Percentiles rank a stretch among this genome's conserved stretches.
These are phyloP conservation scores for Neurospora crassa DNA, from an alignment of 2,329 filamentous ascomycete species.

Conservation along the genomic window DNA sequence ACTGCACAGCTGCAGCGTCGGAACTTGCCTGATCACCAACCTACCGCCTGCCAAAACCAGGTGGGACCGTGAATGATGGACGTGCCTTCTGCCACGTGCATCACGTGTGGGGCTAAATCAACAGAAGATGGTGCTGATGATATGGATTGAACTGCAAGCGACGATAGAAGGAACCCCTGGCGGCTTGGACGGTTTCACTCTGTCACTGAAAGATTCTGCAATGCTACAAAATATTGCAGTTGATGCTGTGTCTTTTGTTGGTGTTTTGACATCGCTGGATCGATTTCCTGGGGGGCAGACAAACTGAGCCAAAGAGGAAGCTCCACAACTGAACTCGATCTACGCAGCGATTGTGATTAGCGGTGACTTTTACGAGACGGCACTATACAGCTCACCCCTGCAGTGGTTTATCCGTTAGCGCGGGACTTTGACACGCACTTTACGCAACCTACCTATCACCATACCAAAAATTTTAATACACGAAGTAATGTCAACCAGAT, in stretches of 20 bases:
- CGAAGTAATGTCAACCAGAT: too few relatives aligned
- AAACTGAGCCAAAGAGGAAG: background rate
- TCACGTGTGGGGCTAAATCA: background rate
- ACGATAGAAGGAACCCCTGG: background rate
- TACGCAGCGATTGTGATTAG: background rate
- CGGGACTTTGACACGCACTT: too few relatives aligned
- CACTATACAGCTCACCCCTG: background rate
- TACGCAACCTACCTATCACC: too few relatives aligned
- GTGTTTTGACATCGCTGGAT: background rate
- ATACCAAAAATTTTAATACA: too few relatives aligned
- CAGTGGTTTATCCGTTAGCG: too few relatives aligned
- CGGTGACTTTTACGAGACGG: background rate
- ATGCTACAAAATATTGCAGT: background rate
- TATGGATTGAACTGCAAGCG: background rate
- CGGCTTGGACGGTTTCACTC: background rate
- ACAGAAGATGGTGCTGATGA: background rate
- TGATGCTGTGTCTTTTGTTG: background rate
- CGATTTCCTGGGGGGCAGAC: background rate
- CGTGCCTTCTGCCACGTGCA: background rate
- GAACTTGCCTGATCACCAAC: background rate
- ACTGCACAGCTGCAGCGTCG: background rate
- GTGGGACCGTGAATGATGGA: background rate
- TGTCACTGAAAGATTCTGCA: background rate
- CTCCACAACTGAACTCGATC: background rate
- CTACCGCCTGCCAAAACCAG: background rate